Percentiles rank a stretch among this genome's conserved stretches.
Conservation (phyloP, 345 rosid genomes). For the Populus alba region DNA sequence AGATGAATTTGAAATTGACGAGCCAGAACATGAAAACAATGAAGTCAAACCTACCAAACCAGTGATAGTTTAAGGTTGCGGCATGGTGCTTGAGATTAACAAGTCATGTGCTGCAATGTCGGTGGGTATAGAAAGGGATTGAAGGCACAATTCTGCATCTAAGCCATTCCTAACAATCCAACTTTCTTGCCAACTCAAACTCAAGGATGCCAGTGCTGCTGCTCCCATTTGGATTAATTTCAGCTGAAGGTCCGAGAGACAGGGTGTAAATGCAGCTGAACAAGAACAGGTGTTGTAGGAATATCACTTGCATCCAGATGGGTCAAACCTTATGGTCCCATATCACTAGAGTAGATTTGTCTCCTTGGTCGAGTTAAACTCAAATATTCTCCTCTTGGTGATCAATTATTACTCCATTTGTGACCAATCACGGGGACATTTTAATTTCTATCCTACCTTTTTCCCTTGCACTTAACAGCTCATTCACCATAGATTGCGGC, state of each 20-base stretch:
- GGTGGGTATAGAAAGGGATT: neutral
- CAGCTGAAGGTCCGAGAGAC: neutral
- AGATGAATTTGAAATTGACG: neutral
- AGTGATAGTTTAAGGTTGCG: neutral
- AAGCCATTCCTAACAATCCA: neutral
- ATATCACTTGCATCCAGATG: neutral
- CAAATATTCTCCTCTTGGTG: neutral
- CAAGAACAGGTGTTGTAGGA: neutral
- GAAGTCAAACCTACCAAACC: neutral
- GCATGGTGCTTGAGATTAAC: neutral
- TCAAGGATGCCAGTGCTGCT: slow-evolving; percentile 12
- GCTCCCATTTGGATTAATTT: neutral
- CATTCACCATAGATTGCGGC: slow-evolving; percentile 35
- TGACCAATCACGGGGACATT: neutral
- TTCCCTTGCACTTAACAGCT: neutral
- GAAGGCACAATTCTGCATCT: neutral
- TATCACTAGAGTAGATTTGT: neutral
- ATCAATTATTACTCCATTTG: neutral
- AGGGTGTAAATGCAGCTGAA: neutral
- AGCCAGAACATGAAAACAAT: neutral
- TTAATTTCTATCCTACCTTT: neutral
- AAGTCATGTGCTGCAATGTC: slow-evolving; percentile 2
- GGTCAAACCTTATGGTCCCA: slow-evolving; percentile 18
- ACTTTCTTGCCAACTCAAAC: neutral
- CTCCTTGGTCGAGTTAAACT: neutral